These are phyloP conservation scores for Phaeosphaeriaceae sp. DNA, from an alignment of 2,329 filamentous ascomycete genomes.

Conservation along the genomic window DNA sequence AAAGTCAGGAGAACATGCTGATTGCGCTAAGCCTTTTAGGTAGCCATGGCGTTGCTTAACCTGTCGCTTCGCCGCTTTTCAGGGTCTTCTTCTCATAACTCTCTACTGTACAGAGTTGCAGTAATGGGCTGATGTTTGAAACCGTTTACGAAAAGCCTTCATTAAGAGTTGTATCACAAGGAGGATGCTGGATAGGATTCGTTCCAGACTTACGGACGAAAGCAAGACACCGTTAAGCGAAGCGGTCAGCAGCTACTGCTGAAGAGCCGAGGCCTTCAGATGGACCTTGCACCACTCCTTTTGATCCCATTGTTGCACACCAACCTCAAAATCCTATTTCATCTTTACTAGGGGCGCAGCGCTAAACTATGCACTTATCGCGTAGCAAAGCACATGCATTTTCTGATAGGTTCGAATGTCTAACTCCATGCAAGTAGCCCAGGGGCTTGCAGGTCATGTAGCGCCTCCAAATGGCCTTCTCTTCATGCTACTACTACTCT, in stretches of 20 bases:
- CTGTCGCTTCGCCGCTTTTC: not conserved
- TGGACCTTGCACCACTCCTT: slow-evolving; percentile 18
- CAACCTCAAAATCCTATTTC: slow-evolving; percentile 22
- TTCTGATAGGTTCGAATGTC: slow-evolving; percentile 15
- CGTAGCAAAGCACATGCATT: slow-evolving; percentile 5
- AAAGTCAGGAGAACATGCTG: slow-evolving; percentile 22
- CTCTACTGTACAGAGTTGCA: not conserved
- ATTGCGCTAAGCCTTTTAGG: slow-evolving; percentile 21
- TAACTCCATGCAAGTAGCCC: slow-evolving; percentile 9
- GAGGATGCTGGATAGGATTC: not conserved
- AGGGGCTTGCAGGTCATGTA: slow-evolving; percentile 20
- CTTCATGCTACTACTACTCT: slow-evolving; percentile 20
- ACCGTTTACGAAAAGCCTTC: no score
- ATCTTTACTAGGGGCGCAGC: slow-evolving; percentile 16
- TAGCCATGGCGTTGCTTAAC: slow-evolving; percentile 37
- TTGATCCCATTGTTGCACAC: slow-evolving; percentile 12
- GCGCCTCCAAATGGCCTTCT: slow-evolving; percentile 21
- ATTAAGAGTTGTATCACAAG: no score
- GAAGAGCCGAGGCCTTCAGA: slow-evolving; percentile 7
- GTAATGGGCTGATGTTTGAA: no score
- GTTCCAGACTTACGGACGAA: not conserved
- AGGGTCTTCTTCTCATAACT: no score
- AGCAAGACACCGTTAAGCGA: slow-evolving; percentile 11
- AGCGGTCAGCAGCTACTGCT: slow-evolving; percentile 16
- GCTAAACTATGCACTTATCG: slow-evolving; percentile 24